These are phyloP conservation scores for Heliosperma pusillum DNA, from an alignment of 148 eudicot species.

Conservation along the genomic window DNA sequence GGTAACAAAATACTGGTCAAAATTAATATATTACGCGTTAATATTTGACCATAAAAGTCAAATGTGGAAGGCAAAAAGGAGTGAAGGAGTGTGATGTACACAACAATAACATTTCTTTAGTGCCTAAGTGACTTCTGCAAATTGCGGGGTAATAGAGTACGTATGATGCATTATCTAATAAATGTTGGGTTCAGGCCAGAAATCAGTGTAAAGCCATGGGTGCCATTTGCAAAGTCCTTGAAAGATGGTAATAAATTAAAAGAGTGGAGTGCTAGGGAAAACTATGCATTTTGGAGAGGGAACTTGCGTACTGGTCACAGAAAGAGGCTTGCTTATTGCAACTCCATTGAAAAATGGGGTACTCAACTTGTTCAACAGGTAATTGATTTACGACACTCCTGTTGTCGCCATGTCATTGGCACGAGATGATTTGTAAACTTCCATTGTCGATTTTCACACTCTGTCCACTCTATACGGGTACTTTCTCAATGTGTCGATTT, in stretches of 20 bases:
- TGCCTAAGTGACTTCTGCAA: no score
- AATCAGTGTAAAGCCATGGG: slow-evolving; percentile 61
- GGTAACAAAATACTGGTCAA: no score
- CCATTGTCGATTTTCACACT: no score
- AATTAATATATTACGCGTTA: no score
- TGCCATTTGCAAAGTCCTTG: slow-evolving; percentile 38
- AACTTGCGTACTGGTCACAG: slow-evolving; percentile 39
- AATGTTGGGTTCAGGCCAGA: slow-evolving; percentile 40
- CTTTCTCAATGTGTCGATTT: no score
- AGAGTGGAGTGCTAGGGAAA: slow-evolving; percentile 46
- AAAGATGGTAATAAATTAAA: slow-evolving; percentile 42
- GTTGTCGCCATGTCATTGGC: neutral
- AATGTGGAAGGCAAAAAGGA: no score
- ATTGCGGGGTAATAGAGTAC: no score
- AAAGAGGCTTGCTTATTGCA: slow-evolving; percentile 37
- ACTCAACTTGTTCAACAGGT: slow-evolving; percentile 47
- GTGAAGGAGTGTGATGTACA: no score
- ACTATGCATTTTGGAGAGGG: slow-evolving; percentile 62
- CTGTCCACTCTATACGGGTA: no score
- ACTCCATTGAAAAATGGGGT: slow-evolving; percentile 41
- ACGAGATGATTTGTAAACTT: neutral
- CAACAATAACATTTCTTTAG: no score
- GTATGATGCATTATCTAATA: no score
- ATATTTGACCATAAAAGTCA: no score
- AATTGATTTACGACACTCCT: neutral